Evolutionary conservation across 2,329 filamentous ascomycete genomes (phyloP).

Genomic region (Monilinia vaccinii-corymbosi): DNA sequence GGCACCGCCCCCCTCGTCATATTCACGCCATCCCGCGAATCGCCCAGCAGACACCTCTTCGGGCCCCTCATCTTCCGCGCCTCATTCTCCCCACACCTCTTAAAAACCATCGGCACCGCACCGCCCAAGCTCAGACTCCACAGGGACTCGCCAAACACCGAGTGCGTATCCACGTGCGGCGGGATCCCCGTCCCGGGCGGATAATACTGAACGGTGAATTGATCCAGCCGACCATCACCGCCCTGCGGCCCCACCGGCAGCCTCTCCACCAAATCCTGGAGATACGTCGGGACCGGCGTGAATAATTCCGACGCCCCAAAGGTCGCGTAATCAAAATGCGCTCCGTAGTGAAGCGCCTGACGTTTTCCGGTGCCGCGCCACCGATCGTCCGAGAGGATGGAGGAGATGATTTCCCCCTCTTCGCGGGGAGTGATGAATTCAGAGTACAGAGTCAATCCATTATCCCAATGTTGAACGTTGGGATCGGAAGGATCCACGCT

Average conservation of each 20-base stretch:
- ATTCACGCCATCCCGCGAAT: neutral
- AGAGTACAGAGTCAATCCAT: neutral
- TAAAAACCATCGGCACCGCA: neutral
- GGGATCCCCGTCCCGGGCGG: constrained; percentile 51
- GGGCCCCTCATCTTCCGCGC: neutral
- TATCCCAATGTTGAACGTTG: neutral
- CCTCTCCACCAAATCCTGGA: neutral
- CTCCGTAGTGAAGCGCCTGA: neutral
- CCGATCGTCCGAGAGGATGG: neutral
- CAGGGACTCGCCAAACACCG: constrained; percentile 32
- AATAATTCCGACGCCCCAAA: neutral
- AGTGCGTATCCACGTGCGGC: constrained; percentile 51
- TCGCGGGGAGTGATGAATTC: neutral
- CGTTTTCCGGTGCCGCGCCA: neutral
- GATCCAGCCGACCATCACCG: constrained; percentile 34
- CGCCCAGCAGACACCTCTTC: neutral
- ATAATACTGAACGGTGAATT: constrained; percentile 53
- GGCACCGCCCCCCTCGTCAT: neutral
- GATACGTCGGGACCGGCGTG: neutral
- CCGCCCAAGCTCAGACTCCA: constrained; percentile 18
- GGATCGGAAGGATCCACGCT: neutral
- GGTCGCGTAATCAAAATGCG: constrained; percentile 5
- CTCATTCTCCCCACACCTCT: neutral
- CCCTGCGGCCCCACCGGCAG: neutral
- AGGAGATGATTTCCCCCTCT: neutral